Percentiles rank a stretch among this genome's conserved stretches.
These are phyloP conservation scores for Cryptococcus maquisensis DNA, from an alignment of 1,284 basidiomycete genomes.

Conservation along the genomic window DNA sequence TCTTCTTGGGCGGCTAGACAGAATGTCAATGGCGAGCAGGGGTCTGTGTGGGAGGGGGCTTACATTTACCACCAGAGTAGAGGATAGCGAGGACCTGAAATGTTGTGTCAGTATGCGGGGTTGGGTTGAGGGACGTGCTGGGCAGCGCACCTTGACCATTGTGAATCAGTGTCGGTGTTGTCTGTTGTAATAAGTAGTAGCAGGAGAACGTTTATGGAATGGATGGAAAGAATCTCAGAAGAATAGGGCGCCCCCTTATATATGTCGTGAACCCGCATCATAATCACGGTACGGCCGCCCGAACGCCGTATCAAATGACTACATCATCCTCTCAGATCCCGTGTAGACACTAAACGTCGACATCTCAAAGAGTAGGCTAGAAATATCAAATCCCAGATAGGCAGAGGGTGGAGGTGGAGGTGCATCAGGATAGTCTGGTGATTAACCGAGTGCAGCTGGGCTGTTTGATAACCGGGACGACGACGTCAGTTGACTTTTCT, in stretches of 20 bases:
- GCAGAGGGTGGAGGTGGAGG: neutral
- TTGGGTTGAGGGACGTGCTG: neutral
- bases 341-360: too few relatives aligned
- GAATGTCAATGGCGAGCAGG: neutral
- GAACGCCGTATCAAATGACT: too few relatives aligned
- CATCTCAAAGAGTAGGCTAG: too few relatives aligned
- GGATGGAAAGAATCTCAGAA: neutral
- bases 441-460: neutral
- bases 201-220: too few relatives aligned
- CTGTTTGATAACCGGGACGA: neutral
- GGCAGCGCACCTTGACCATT: conserved; percentile 15
- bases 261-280: too few relatives aligned
- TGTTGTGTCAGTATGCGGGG: conserved; percentile 1
- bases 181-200: neutral
- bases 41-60: neutral
- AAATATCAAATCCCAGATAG: neutral
- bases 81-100: conserved; percentile 73
- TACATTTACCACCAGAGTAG: conserved; percentile 45
- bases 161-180: neutral
- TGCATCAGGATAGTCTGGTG: neutral
- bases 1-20: conserved; percentile 65
- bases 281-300: too few relatives aligned
- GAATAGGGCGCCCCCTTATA: neutral
- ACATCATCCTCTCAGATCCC: too few relatives aligned
- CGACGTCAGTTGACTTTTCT: too few relatives aligned